phyloP scores from a whole-genome alignment of 495 filamentous ascomycete species.

The Lasiosphaeria hispida region DNA sequence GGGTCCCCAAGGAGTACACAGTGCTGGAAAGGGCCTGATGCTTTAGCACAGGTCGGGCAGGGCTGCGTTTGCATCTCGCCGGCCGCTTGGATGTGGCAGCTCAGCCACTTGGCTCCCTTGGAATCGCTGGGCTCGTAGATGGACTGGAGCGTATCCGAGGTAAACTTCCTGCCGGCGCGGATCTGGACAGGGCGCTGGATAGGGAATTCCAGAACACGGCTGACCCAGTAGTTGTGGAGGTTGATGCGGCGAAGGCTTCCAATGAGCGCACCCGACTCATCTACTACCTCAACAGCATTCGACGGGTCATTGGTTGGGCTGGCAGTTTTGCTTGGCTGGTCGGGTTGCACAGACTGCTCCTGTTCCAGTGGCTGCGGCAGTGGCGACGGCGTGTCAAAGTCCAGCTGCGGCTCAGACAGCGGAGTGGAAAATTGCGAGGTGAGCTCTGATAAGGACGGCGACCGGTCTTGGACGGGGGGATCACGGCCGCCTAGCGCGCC shows the following conservation, averaged over 20 bases:
- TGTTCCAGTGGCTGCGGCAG: background rate
- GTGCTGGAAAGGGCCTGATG: conserved; percentile 21
- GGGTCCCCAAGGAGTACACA: conserved; percentile 26
- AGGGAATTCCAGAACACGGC: conserved; percentile 16
- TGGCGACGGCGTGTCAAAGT: background rate
- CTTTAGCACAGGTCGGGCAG: conserved; percentile 23
- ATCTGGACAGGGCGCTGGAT: conserved; percentile 27
- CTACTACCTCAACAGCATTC: conserved; percentile 15
- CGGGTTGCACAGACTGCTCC: background rate
- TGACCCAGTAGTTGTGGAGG: conserved; percentile 17
- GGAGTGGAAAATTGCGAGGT: conserved; percentile 11
- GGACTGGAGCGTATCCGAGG: conserved; percentile 20
- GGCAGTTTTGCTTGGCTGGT: background rate
- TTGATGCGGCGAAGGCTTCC: conserved; percentile 17
- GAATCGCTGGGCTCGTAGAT: conserved; percentile 26
- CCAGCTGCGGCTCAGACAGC: background rate
- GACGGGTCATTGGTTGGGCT: background rate
- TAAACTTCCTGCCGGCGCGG: conserved; percentile 27
- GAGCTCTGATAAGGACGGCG: background rate
- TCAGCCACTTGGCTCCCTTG: conserved; percentile 31
- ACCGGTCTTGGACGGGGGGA: background rate
- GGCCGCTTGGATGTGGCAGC: conserved; percentile 32
- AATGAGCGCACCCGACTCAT: conserved; percentile 16
- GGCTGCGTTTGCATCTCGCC: conserved; percentile 24
- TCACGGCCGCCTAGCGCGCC: background rate